Evolutionary conservation across 768 basidiomycete species (phyloP).

Genomic region (Tulasnella sp.): DNA sequence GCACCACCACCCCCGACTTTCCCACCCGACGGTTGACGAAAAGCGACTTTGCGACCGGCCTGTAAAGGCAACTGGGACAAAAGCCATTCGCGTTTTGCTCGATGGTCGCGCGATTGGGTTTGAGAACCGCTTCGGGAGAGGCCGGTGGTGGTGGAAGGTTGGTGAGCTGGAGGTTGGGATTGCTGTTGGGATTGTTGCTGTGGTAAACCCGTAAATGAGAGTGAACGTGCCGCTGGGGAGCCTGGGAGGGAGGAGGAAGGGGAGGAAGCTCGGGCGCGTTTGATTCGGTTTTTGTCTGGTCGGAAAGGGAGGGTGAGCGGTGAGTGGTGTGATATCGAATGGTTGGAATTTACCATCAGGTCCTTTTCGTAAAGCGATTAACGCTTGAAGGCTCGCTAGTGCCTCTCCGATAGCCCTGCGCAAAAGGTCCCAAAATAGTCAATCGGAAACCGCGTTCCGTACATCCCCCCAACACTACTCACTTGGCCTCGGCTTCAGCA

Average conservation of each 20-base stretch:
- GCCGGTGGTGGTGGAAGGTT: too few species aligned
- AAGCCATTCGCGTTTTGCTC: conserved; percentile 39
- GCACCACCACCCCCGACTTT: conserved; percentile 39
- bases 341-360: conserved; percentile 56
- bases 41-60: conserved; percentile 71
- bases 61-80: conserved; percentile 58
- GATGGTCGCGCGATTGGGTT: conserved; percentile 6
- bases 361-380: conserved; percentile 67
- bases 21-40: conserved; percentile 47
- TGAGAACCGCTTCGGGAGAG: background rate
- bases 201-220: conserved; percentile 8
- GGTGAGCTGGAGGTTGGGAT: background rate
- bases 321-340: conserved; percentile 14
- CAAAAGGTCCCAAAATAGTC: background rate
- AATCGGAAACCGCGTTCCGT: conserved; percentile 17
- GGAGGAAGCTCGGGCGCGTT: conserved; percentile 64
- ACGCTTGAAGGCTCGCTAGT: conserved; percentile 57
- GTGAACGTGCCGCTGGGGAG: conserved; percentile 29
- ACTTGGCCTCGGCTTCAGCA: conserved; percentile 61
- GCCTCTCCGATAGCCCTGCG: conserved; percentile 62
- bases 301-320: background rate
- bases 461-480: conserved; percentile 25
- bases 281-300: conserved; percentile 59
- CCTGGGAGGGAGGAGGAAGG: conserved; percentile 53
- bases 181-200: conserved; percentile 5